These are phyloP conservation scores for Chenopodium formosanum DNA, from an alignment of 148 eudicot species.

Conservation along the genomic window DNA sequence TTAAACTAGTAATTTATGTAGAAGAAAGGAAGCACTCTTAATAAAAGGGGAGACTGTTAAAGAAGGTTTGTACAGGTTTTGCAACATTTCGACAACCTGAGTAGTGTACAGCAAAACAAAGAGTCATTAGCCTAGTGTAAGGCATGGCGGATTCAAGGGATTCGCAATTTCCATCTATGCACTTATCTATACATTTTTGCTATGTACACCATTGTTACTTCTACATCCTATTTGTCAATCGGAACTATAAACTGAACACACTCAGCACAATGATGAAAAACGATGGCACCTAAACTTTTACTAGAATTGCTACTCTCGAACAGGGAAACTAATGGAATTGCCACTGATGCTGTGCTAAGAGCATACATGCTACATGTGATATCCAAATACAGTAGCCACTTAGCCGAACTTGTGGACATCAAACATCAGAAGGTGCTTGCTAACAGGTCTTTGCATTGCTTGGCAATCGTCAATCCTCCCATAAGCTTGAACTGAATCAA, in stretches of 20 bases:
- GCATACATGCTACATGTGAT: background rate
- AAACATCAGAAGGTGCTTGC: background rate
- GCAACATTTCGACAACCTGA: background rate
- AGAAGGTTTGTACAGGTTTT: too few species aligned
- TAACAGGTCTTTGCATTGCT: background rate
- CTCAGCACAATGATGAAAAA: background rate
- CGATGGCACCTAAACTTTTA: background rate
- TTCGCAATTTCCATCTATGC: background rate
- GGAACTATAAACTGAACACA: background rate
- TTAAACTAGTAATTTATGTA: too few species aligned
- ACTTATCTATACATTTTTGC: constrained; percentile 12
- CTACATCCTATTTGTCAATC: background rate
- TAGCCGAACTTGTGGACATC: background rate
- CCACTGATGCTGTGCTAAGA: background rate
- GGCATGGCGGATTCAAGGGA: background rate
- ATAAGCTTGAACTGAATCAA: constrained; percentile 11
- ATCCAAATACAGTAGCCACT: background rate
- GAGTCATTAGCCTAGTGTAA: background rate
- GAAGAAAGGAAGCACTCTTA: too few species aligned
- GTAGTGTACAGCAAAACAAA: background rate
- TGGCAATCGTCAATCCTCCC: constrained; percentile 2
- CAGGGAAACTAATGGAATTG: background rate
- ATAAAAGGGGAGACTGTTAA: too few species aligned
- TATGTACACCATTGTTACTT: constrained; percentile 8
- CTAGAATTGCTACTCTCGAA: background rate